Evolutionary conservation across 2,329 filamentous ascomycete species (phyloP).

Genomic region (Aspergillus puulaauensis): DNA sequence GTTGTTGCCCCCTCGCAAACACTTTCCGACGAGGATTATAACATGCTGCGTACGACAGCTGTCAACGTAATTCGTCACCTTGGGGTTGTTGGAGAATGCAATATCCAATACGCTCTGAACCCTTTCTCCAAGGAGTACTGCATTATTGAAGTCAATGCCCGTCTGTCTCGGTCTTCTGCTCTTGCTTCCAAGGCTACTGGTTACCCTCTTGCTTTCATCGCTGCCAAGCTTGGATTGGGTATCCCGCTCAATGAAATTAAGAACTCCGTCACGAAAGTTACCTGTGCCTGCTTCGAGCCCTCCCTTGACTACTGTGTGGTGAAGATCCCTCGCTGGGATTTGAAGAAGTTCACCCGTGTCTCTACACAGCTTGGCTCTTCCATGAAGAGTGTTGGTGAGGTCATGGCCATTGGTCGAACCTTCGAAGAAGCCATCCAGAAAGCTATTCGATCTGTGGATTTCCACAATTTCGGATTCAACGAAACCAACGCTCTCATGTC

Average conservation of each 20-base stretch:
- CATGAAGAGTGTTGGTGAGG: conserved; percentile 99
- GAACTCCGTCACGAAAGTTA: conserved; percentile 93
- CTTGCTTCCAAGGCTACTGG: conserved; percentile 96
- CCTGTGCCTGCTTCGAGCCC: conserved; percentile 96
- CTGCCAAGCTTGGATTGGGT: conserved; percentile 90
- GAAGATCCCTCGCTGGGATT: conserved; percentile 97
- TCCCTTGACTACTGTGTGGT: conserved; percentile 97
- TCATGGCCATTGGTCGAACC: conserved; percentile 95
- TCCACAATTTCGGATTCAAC: conserved; percentile 92
- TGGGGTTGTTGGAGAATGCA: conserved; percentile 96
- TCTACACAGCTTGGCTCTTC: conserved; percentile 94
- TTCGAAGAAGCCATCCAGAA: conserved; percentile 99
- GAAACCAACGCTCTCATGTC: conserved; percentile 91
- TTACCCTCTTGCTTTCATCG: conserved; percentile 93
- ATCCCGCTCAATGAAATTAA: conserved; percentile 96
- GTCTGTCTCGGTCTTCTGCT: conserved; percentile 91
- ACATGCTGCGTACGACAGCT: conserved; percentile 96
- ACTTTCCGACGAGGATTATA: conserved; percentile 95
- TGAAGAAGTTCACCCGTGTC: conserved; percentile 98
- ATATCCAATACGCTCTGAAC: conserved; percentile 97
- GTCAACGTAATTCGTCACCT: conserved; percentile 97
- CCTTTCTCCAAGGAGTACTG: conserved; percentile 95
- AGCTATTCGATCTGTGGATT: conserved; percentile 92
- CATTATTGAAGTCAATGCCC: conserved; percentile 98
- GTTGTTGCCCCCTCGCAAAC: conserved; percentile 97